Conservation (phyloP, 2,329 filamentous ascomycete genomes). For the Pseudogymnoascus sp. region DNA sequence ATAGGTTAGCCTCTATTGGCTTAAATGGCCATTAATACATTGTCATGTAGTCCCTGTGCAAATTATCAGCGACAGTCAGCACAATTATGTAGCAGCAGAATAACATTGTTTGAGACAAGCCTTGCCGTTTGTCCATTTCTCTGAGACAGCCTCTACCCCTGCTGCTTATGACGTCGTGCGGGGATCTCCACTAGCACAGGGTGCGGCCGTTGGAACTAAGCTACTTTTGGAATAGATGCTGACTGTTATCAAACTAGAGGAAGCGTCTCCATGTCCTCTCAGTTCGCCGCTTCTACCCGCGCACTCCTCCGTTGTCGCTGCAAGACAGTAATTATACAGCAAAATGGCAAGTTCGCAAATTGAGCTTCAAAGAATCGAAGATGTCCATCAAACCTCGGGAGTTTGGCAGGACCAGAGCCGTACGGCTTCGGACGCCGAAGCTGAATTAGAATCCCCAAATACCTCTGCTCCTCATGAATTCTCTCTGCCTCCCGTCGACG, state of each 20-base stretch:
- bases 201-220: not conserved
- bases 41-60: not conserved
- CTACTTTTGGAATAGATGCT: not conserved
- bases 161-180: slow-evolving; percentile 1
- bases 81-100: not conserved
- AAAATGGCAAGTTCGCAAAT: slow-evolving; percentile 2
- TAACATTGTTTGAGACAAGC: not conserved
- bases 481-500: slow-evolving; percentile 30
- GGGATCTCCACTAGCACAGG: not conserved
- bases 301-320: not conserved
- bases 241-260: not conserved
- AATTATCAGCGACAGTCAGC: not conserved
- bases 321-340: not conserved
- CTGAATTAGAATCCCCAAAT: slow-evolving; percentile 1
- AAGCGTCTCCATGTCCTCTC: not conserved
- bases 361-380: slow-evolving; percentile 2
- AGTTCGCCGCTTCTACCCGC: slow-evolving; percentile 6
- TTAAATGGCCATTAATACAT: not conserved
- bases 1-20: not conserved
- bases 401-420: slow-evolving; percentile 2
- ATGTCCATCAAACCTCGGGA: not conserved
- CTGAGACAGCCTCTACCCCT: not conserved
- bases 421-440: not conserved
- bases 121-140: not conserved
- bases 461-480: not conserved